Conservation (phyloP, 2,329 filamentous ascomycete genomes). For the Pseudogymnoascus sp. region DNA sequence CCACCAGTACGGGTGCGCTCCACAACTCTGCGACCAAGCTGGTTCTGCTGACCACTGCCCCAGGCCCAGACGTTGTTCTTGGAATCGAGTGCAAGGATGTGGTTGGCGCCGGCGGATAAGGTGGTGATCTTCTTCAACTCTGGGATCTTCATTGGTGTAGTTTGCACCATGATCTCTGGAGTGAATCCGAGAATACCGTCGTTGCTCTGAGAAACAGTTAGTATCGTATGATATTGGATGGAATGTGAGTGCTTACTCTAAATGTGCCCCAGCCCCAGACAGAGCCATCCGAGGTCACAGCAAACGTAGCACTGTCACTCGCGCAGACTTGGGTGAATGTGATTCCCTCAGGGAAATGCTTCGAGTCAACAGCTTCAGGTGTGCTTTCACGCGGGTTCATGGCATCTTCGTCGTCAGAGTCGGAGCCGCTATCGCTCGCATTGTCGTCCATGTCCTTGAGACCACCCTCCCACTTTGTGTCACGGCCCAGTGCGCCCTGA, state of each 20-base stretch:
- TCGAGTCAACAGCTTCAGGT: conserved; percentile 51
- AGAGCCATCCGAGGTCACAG: conserved; percentile 62
- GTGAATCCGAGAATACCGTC: conserved; percentile 54
- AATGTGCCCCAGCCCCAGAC: conserved; percentile 85
- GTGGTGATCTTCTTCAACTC: conserved; percentile 47
- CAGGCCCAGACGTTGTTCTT: conserved; percentile 54
- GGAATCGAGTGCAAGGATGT: conserved; percentile 50
- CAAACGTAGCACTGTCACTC: conserved; percentile 68
- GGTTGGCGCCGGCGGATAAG: conserved; percentile 48
- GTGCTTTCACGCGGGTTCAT: conserved; percentile 67
- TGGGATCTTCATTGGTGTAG: conserved; percentile 43
- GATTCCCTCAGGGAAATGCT: conserved; percentile 52
- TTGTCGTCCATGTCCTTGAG: conserved; percentile 44
- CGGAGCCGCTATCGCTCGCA: conserved; percentile 37
- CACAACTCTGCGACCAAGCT: conserved; percentile 46
- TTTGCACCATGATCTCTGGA: conserved; percentile 21
- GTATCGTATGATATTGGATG: conserved; percentile 8
- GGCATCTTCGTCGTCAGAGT: conserved; percentile 44
- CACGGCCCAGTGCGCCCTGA: conserved; percentile 68
- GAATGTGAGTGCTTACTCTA: conserved; percentile 40
- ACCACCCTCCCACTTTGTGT: conserved; percentile 61
- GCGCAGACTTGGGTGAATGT: conserved; percentile 60
- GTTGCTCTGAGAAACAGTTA: conserved; percentile 40
- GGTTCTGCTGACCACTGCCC: conserved; percentile 61
- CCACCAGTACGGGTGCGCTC: conserved; percentile 21